Evolutionary conservation across 78 protist genomes (phyloP).

Genomic region (Emiliania huxleyi): DNA sequence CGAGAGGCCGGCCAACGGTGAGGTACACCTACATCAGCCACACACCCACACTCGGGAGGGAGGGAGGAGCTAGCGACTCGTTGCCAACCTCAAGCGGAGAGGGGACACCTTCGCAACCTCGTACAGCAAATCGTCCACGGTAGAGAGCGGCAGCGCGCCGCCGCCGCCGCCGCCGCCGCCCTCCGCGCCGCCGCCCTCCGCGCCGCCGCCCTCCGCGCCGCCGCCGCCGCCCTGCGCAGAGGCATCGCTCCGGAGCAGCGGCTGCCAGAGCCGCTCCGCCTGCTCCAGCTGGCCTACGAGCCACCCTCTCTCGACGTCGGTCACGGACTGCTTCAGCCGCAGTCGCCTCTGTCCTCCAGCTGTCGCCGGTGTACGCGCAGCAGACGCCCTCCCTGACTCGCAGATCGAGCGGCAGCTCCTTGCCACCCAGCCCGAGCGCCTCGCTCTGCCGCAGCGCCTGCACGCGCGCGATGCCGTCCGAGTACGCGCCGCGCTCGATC

Average conservation of each 20-base stretch:
- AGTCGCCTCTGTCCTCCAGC: no score
- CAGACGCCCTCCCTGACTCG: background rate
- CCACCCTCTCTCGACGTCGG: no score
- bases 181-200: background rate
- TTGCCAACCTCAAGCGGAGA: no score
- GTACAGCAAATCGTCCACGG: background rate
- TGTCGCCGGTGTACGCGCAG: background rate
- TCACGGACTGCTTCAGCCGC: no score
- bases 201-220: background rate
- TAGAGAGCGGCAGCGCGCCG: background rate
- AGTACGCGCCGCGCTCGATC: background rate
- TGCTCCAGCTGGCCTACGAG: background rate
- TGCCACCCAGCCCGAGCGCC: background rate
- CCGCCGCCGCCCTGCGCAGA: background rate
- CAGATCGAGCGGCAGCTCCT: background rate
- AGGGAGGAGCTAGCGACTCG: no score
- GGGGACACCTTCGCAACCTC: background rate
- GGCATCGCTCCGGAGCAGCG: background rate
- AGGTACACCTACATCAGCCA: no score
- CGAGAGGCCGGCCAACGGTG: background rate
- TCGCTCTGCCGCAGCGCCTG: no score
- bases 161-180: background rate
- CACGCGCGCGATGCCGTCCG: background rate
- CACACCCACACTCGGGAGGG: no score
- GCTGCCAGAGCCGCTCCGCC: background rate